Conservation (phyloP, 768 basidiomycete species). For the Fomitopsis pulvina region DNA sequence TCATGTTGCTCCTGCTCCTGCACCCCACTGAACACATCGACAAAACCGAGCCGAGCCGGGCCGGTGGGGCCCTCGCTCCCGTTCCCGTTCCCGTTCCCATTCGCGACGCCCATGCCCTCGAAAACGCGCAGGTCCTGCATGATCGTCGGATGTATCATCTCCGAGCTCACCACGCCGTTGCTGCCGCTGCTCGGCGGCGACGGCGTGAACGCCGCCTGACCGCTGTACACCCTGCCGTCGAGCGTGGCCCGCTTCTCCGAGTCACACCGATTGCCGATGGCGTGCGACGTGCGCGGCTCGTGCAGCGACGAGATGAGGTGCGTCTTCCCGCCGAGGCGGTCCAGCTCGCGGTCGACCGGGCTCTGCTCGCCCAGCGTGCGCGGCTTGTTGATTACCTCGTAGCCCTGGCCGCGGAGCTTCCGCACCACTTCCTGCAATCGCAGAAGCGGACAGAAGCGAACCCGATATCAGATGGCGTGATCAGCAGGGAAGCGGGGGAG, state of each 20-base stretch:
- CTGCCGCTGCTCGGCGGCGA: not conserved
- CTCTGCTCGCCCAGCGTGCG: constrained; percentile 3
- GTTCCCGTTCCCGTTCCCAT: not conserved
- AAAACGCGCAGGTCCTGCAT: constrained; percentile 45
- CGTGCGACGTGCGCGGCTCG: not conserved
- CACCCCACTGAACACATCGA: constrained; percentile 24
- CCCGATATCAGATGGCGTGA: not conserved
- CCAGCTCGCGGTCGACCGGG: constrained; percentile 21
- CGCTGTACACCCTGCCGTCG: not conserved
- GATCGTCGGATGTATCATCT: constrained; percentile 43
- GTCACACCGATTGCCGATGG: not conserved
- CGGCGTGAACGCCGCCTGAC: not conserved
- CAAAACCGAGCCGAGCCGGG: constrained; percentile 14
- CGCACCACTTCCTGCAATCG: constrained; percentile 21
- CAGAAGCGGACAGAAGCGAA: not conserved
- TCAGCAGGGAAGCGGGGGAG: not conserved
- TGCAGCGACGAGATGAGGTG: constrained; percentile 15
- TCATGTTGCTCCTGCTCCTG: constrained; percentile 11
- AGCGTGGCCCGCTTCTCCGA: not conserved
- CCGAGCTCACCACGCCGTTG: constrained; percentile 7
- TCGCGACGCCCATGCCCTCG: constrained; percentile 26
- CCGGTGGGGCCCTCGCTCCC: constrained; percentile 4
- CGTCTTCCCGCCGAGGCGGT: constrained; percentile 28
- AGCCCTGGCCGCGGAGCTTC: constrained; percentile 24
- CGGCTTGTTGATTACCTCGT: constrained; percentile 21